A percentile compares a stretch with the other conserved stretches of the same genome.
Evolutionary conservation across 352 stramenopile species (phyloP).

Genomic region (Pilasporangium apinafurcum): DNA sequence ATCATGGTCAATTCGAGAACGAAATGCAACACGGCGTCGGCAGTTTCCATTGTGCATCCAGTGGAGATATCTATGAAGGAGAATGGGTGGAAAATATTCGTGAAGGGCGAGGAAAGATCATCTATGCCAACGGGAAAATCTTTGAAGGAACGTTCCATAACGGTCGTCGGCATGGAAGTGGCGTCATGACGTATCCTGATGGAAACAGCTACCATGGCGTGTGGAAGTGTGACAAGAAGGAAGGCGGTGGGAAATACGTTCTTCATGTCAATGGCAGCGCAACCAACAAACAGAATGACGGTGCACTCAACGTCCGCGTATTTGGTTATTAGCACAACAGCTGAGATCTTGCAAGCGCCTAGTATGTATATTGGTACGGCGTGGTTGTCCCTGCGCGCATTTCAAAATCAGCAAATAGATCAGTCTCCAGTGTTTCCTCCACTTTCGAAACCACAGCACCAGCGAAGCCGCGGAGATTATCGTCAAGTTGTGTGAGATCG

Average conservation of each 20-base stretch:
- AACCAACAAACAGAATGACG: not conserved
- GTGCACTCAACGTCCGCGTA: conserved; percentile 19
- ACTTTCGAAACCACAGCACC: conserved; percentile 45
- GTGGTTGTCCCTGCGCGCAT: conserved; percentile 56
- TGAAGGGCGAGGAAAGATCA: conserved; percentile 63
- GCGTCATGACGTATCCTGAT: conserved; percentile 75
- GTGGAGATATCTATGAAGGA: conserved; percentile 60
- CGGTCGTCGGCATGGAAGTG: conserved; percentile 65
- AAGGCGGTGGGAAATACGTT: conserved; percentile 73
- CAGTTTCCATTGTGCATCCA: conserved; percentile 45
- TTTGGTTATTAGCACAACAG: conserved; percentile 26
- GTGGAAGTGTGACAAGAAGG: conserved; percentile 85
- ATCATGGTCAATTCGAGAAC: conserved; percentile 69
- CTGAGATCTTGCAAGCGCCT: not conserved
- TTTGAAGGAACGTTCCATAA: conserved; percentile 85
- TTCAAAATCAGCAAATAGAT: conserved; percentile 60
- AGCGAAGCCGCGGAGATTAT: conserved; percentile 35
- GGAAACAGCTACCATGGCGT: conserved; percentile 81
- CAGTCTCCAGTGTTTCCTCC: conserved; percentile 33
- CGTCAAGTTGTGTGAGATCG: conserved; percentile 47
- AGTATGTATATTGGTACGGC: conserved; percentile 66
- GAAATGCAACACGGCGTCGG: conserved; percentile 80
- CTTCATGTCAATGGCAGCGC: conserved; percentile 18
- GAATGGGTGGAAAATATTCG: conserved; percentile 83
- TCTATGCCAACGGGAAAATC: conserved; percentile 71